Base-by-base conservation (phyloP, 23 red algal species). In the Gracilaria domingensis region DNA sequence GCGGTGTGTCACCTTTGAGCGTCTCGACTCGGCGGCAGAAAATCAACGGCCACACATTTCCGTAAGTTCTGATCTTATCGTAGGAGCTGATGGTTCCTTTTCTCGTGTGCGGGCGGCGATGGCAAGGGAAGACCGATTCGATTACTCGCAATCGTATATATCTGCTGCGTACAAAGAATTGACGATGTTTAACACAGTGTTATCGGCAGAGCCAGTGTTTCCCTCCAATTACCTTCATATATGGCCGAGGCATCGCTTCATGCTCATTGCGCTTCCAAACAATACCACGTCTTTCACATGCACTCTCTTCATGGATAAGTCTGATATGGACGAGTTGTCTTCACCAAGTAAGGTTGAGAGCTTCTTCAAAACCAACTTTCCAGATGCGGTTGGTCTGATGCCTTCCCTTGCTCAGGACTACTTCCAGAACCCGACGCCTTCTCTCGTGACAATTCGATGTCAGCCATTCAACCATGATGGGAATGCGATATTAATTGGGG, bases 211-310 rank as follows among this genome's bases (percentile, higher is more conserved):
- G n/a, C 28, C 69, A 30, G 29, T 26, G n/a, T 80, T 96, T 25
- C 81, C 89, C 44, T 59, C 76, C 37, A 77, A 98, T 47, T 92
- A 49, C 64, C 82, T 99, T 4, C 97, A 99, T 55, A 95, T 99
- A 71, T 99, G 97, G 97, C 97, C 97, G 21, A 83, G 97, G 24
- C 84, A 93, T 72, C 50, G 76, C 37, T 99, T 96, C 80, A 99
- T 99, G 97, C 86, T 99, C 81, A 99, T 99, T 60, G 97, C 97
- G 32, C 87, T 99, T 32, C 97, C 97, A 36, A 99, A 99, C 81
- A 66, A 79, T 48, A 91, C 80, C 36, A 90, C 84, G 28, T 96
- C 94, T 0, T 99, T 99, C 78, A 99, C 97, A 47, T 75, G 57
- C 54, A 99, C 97, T 26, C 84, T 99, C 18, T 99, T 99, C 65